These are phyloP conservation scores for Phytophthora nicotianae DNA, from an alignment of 352 stramenopile species.

Conservation along the genomic window DNA sequence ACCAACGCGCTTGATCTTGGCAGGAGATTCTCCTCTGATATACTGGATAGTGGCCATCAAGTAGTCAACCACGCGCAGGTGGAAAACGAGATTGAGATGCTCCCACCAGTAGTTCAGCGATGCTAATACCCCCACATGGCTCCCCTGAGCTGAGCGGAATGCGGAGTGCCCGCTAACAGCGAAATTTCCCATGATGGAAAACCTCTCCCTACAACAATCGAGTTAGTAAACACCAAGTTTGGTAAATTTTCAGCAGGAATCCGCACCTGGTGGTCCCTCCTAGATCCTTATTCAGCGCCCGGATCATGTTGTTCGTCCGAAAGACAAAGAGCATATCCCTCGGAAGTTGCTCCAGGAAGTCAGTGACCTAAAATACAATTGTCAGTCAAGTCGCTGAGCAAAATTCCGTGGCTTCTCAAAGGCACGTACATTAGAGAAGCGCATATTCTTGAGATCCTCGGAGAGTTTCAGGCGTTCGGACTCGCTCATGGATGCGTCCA, in stretches of 20 bases:
- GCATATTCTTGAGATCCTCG: slow-evolving; percentile 64
- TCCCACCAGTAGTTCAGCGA: slow-evolving; percentile 64
- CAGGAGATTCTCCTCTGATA: slow-evolving; percentile 30
- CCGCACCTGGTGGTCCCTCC: slow-evolving; percentile 72
- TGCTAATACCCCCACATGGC: slow-evolving; percentile 19
- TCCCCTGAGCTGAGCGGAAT: slow-evolving; percentile 36
- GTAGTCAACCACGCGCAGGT: slow-evolving; percentile 66
- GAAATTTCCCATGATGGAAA: slow-evolving; percentile 78
- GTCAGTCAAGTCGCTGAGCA: slow-evolving; percentile 3
- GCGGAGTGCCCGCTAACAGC: slow-evolving; percentile 65
- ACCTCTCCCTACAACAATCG: slow-evolving; percentile 57
- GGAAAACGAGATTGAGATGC: slow-evolving; percentile 66
- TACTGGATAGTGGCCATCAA: slow-evolving; percentile 51
- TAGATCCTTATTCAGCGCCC: slow-evolving; percentile 88
- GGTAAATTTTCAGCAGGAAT: not conserved
- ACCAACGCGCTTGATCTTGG: slow-evolving; percentile 48
- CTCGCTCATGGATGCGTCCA: slow-evolving; percentile 72
- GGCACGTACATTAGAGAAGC: slow-evolving; percentile 65
- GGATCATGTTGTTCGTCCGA: slow-evolving; percentile 92
- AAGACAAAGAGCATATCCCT: slow-evolving; percentile 93
- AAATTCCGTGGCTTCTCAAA: not conserved
- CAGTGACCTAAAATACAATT: slow-evolving; percentile 50
- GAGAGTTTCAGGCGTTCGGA: slow-evolving; percentile 66
- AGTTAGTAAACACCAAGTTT: slow-evolving; percentile 6
- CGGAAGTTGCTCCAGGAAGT: slow-evolving; percentile 87